These are phyloP conservation scores for Neofusicoccum cordaticola DNA, from an alignment of 2,329 filamentous ascomycete genomes.

Conservation along the genomic window DNA sequence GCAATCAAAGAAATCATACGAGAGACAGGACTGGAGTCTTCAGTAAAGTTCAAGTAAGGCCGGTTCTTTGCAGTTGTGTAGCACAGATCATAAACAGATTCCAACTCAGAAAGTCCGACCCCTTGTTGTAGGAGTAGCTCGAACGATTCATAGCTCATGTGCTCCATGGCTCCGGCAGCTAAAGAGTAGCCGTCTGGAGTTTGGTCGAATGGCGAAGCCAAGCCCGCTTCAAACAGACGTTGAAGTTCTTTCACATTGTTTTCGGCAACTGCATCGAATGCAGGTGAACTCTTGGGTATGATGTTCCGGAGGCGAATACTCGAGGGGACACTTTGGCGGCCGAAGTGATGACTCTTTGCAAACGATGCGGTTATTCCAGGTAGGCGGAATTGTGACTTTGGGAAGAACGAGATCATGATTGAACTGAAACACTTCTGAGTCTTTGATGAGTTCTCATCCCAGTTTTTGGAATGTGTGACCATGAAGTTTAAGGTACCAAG, in stretches of 20 bases:
- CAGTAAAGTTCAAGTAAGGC: no score
- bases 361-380: neutral
- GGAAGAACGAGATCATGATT: neutral
- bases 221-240: neutral
- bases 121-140: neutral
- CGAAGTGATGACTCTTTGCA: no score
- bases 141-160: neutral
- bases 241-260: neutral
- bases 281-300: neutral
- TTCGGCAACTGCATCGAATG: neutral
- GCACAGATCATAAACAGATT: accelerated
- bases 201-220: neutral
- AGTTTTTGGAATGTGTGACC: neutral
- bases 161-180: neutral
- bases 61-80: no score
- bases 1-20: no score
- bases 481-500: neutral
- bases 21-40: no score
- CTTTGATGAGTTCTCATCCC: accelerated
- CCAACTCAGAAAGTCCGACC: neutral
- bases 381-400: neutral
- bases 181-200: neutral
- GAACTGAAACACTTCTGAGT: neutral
- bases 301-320: neutral
- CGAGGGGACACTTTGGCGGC: neutral